Percentiles rank a stretch among this genome's conserved stretches.
phyloP scores from a whole-genome alignment of 1,284 basidiomycete species.

The Ganoderma lucidum region DNA sequence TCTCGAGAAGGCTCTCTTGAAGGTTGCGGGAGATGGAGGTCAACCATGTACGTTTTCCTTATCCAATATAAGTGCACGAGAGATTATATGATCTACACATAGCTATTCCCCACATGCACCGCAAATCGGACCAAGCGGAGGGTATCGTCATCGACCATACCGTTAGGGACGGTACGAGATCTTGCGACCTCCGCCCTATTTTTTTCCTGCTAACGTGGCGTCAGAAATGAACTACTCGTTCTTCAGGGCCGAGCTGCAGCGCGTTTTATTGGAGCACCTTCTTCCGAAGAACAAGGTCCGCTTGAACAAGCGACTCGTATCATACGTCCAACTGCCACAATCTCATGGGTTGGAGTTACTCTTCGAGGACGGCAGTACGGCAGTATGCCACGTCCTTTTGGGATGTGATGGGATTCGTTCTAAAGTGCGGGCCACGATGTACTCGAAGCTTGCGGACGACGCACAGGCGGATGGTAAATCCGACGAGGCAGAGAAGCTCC shows the following conservation, averaged over 20 bases:
- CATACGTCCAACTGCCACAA: constrained; percentile 47
- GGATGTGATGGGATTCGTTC: constrained; percentile 61
- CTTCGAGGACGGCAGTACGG: constrained; percentile 58
- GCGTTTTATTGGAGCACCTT: constrained; percentile 52
- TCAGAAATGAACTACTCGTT: constrained; percentile 53
- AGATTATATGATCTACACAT: no score
- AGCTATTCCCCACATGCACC: constrained; percentile 16
- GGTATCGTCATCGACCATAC: constrained; percentile 57
- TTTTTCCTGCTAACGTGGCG: constrained; percentile 4
- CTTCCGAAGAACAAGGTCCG: constrained; percentile 46
- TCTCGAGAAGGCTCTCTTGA: constrained; percentile 55
- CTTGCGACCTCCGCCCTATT: no score
- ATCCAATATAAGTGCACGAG: no score
- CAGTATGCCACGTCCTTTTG: constrained; percentile 56
- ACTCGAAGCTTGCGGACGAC: constrained; percentile 23
- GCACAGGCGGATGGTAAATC: constrained; percentile 25
- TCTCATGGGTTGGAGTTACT: constrained; percentile 44
- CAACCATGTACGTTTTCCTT: constrained; percentile 4
- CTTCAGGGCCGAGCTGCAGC: constrained; percentile 61
- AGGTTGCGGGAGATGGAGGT: constrained; percentile 49
- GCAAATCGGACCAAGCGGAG: constrained; percentile 34
- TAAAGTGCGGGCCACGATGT: constrained; percentile 40
- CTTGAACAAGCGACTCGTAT: constrained; percentile 55
- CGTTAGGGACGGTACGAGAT: constrained; percentile 51
- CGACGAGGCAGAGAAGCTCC: constrained; percentile 10